These are phyloP conservation scores for Fusarium foetens DNA, from an alignment of 2,329 filamentous ascomycete species.

Conservation along the genomic window DNA sequence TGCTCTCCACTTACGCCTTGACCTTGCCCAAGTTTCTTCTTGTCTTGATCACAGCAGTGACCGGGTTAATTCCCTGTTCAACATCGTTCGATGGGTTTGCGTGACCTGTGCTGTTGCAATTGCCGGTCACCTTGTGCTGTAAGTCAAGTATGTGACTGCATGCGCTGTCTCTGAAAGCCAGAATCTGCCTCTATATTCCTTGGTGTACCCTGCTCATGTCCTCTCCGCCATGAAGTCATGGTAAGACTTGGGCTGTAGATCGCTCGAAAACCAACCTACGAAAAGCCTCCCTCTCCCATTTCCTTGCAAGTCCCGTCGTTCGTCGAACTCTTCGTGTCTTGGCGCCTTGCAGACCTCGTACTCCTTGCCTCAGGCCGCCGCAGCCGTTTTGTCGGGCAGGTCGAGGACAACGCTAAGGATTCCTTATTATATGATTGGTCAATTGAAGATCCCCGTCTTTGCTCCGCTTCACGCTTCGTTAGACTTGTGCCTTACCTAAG, in stretches of 20 bases:
- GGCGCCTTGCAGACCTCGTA: slow-evolving; percentile 4
- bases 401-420: background rate
- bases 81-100: slow-evolving; percentile 33
- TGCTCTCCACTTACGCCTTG: slow-evolving; percentile 37
- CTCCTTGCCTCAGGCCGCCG: slow-evolving; percentile 27
- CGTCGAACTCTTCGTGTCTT: slow-evolving; percentile 19
- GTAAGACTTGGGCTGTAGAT: slow-evolving; percentile 20
- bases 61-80: slow-evolving; percentile 26
- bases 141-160: background rate
- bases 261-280: slow-evolving; percentile 12
- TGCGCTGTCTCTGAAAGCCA: background rate
- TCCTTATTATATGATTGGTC: slow-evolving; percentile 29
- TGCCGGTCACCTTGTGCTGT: background rate
- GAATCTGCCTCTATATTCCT: background rate
- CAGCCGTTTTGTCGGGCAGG: slow-evolving; percentile 2
- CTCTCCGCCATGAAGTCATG: slow-evolving; percentile 37
- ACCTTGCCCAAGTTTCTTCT: slow-evolving; percentile 26
- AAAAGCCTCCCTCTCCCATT: slow-evolving; percentile 19
- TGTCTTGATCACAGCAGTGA: slow-evolving; percentile 15
- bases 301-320: slow-evolving; percentile 34
- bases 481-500: slow-evolving; percentile 35
- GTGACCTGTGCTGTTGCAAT: slow-evolving; percentile 8
- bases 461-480: slow-evolving; percentile 19
- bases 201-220: background rate
- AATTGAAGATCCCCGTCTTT: slow-evolving; percentile 1